Base-by-base conservation (phyloP, 306 rosid genomes). In the Ormosia emarginata region DNA sequence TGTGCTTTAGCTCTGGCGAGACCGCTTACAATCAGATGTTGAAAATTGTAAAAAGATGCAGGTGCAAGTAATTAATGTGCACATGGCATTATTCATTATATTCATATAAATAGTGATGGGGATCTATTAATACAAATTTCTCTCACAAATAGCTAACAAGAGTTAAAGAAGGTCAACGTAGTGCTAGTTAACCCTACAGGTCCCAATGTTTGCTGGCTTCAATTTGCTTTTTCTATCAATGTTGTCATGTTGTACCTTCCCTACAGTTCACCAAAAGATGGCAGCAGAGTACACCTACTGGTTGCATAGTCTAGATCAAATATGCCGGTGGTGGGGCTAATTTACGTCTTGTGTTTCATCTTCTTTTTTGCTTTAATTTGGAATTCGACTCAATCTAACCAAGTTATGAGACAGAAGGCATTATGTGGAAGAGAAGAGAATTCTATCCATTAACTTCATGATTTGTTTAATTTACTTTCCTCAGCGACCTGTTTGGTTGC, bases 271-370 rank as follows among this genome's bases (percentile, higher is more conserved):
- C 74, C 56, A 64, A 63, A 86, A 50, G 79, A 73, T 53, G 75
- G 71, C 64, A 40, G 62, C 46, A 68, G 74, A 73, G 78, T 79
- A 24, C 44, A 73, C 84, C 84, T 84, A 75, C 11, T 79, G 47
- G 75, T 52, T 70, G 83, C 80, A 36, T 18, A 56, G 77, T 86
- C 80, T 49, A 41, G 46, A 66, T 78, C 85, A 67, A 71, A 50
- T 40, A 59, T 69, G 58, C 36, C 49, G 6, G 30, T 55, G 82
- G 85, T 66, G 80, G 86, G 86, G 71, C 79, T 17, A 33, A 69
- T 67, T 75, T 67, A 62, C 15, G n/a, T 8, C 62, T 47, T 41
- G 40, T 41, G 55, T 57, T 58, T 71, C 81, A 62, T 77, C 39
- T 34, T 43, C 36, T 32, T 63, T 59, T 61, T 52, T 43, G 39